Evolutionary conservation across 805 yeast species (phyloP), one percentile per base, ranked within the genome.

Genomic region (Candida succiphila): DNA sequence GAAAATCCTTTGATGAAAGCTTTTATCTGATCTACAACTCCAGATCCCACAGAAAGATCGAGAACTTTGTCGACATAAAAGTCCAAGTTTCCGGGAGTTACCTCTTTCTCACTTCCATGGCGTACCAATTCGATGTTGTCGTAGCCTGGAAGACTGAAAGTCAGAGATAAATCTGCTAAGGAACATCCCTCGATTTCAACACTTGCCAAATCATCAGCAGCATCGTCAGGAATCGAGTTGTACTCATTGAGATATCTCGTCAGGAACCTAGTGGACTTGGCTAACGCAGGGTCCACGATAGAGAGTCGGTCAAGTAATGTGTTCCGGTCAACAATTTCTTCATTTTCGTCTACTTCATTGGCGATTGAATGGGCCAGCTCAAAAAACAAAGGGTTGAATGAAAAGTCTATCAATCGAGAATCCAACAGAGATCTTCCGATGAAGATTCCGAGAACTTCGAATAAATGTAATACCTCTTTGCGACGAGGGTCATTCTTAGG

Each of bases 381-480:
- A 50, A 89, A 81, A 48, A 89, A 85, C 3, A 75, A 52, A 1
- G 75, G 69, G 48, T 75, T 85, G 58, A 89, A 78, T 30, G 74
- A 65, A 52, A 89, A 77, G 52, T 92, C 97, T 30, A 89, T 68
- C 30, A 88, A 75, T 41, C 97, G 65, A n/a, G 84, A 78, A 54
- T 89, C 98, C 33, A 89, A 55, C 49, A 88, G 60, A 0, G 96
- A 81, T 38, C 96, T 67, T 0, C 95, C 96, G 33, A 87, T 65
- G 49, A 92, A 86, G 34, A 72, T 75, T 3, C 98, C 98, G 39
- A 89, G 58, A 16, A 72, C 66, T 13, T 66, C 63, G 53, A 85
- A 89, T 30, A 77, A 54, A 19, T 65, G 63, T 5, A 77, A 36
- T 1, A 66, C 57, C 8, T 52, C 45, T 4, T 68, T 69, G 19